Conservation (phyloP, 306 rosid genomes). For the Prosopis cineraria region DNA sequence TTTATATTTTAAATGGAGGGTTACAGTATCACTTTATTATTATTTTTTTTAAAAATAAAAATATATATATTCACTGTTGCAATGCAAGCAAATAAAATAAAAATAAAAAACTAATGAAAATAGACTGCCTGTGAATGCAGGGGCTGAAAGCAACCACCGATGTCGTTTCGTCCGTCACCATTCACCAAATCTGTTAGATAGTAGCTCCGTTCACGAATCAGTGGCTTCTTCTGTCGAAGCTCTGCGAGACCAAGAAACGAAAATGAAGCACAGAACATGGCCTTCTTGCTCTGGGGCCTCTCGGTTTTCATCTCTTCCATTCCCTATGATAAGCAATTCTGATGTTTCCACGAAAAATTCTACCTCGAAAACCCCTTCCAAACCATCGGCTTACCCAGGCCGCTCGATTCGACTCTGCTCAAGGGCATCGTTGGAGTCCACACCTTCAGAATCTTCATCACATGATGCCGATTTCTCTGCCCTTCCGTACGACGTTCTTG, state of each 20-base stretch:
- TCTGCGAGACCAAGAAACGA: background rate
- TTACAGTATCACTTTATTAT: too few species aligned
- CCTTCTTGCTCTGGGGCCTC: conserved; percentile 48
- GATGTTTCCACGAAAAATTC: background rate
- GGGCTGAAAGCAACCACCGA: background rate
- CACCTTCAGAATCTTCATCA: conserved; percentile 5
- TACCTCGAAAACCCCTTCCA: background rate
- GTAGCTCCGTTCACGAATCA: background rate
- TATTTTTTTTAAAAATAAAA: too few species aligned
- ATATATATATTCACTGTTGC: too few species aligned
- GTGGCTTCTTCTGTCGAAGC: background rate
- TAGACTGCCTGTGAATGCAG: background rate
- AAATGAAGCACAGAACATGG: conserved; percentile 65
- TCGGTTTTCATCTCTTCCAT: conserved; percentile 53
- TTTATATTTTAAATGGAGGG: too few species aligned
- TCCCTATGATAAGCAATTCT: conserved; percentile 7
- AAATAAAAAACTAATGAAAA: too few species aligned
- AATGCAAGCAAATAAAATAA: too few species aligned
- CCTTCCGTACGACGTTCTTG: conserved; percentile 69
- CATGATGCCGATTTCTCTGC: conserved; percentile 52
- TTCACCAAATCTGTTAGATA: background rate
- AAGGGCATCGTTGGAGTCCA: background rate
- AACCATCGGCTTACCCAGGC: background rate
- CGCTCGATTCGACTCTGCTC: conserved; percentile 33
- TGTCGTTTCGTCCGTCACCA: background rate